A percentile compares a stretch with the other conserved stretches of the same genome.
These are phyloP conservation scores for Nicotiana attenuata DNA, from an alignment of 257 asterid species.

Conservation along the genomic window DNA sequence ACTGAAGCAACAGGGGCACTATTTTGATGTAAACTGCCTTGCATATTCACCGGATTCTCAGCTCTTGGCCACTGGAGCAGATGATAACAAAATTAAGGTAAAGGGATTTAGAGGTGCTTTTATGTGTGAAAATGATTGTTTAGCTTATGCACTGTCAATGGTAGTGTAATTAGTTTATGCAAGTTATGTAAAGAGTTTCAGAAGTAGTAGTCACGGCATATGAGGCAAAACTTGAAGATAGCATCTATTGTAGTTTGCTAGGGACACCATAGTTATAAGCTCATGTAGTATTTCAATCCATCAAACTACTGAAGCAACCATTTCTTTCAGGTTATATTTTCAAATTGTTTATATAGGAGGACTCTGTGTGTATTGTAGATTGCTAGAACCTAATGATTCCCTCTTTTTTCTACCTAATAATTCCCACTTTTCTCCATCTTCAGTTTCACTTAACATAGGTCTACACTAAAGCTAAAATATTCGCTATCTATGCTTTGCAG, in stretches of 20 bases:
- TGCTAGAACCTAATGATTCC: background rate
- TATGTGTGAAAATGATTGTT: background rate
- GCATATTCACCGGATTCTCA: constrained; percentile 95
- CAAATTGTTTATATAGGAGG: background rate
- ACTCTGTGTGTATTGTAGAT: background rate
- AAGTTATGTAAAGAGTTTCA: background rate
- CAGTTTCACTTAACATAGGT: background rate
- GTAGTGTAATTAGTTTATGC: background rate
- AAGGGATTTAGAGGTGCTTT: background rate
- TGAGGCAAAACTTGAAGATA: background rate
- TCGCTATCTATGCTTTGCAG: constrained; percentile 39
- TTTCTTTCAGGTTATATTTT: background rate
- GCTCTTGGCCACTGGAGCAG: constrained; percentile 95
- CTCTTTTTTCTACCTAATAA: background rate
- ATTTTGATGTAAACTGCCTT: constrained; percentile 89
- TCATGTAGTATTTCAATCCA: background rate
- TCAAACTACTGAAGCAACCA: background rate
- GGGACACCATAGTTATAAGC: background rate
- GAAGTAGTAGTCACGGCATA: background rate
- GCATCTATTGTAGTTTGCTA: background rate
- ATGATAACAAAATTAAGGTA: constrained; percentile 96
- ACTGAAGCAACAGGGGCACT: constrained; percentile 99
- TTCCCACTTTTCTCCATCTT: background rate
- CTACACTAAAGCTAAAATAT: background rate
- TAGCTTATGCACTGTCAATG: background rate